Evolutionary conservation across 495 filamentous ascomycete species (phyloP).

Genomic region (Podospora bellae-mahoneyi): DNA sequence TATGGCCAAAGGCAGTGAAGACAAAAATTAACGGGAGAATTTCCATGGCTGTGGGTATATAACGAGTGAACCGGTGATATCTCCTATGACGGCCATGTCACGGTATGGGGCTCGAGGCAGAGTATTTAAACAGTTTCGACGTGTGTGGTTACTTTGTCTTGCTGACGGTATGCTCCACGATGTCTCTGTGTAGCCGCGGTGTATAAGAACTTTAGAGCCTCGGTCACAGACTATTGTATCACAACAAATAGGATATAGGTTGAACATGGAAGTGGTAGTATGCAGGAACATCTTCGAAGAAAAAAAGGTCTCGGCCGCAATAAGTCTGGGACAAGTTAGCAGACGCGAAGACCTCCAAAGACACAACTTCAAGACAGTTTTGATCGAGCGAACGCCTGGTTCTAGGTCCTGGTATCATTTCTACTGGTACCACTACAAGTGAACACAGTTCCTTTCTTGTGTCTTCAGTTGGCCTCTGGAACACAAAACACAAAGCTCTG

Average conservation of each 20-base stretch:
- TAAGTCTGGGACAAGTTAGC: not conserved
- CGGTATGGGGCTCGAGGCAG: not conserved
- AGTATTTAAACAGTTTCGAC: not conserved
- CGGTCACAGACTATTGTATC: not conserved
- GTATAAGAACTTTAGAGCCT: not conserved
- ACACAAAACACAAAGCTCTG: not conserved
- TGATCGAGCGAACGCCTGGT: not conserved
- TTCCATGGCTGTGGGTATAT: not conserved
- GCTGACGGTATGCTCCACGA: not conserved
- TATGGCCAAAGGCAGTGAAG: not conserved
- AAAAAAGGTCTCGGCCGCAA: not conserved
- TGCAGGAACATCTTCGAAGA: not conserved
- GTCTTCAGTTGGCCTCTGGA: not conserved
- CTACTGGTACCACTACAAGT: not conserved
- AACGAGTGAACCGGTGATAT: not conserved
- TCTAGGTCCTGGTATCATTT: not conserved
- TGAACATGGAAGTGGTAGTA: not conserved
- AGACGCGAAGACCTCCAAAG: not conserved
- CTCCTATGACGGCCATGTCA: not conserved
- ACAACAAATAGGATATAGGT: not conserved
- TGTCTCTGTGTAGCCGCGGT: not conserved
- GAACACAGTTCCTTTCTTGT: not conserved
- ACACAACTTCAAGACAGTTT: not conserved
- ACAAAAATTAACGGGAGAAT: not conserved
- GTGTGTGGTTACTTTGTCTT: not conserved